phyloP scores from a whole-genome alignment of 208 protist genomes.

The Willaertia magna region DNA sequence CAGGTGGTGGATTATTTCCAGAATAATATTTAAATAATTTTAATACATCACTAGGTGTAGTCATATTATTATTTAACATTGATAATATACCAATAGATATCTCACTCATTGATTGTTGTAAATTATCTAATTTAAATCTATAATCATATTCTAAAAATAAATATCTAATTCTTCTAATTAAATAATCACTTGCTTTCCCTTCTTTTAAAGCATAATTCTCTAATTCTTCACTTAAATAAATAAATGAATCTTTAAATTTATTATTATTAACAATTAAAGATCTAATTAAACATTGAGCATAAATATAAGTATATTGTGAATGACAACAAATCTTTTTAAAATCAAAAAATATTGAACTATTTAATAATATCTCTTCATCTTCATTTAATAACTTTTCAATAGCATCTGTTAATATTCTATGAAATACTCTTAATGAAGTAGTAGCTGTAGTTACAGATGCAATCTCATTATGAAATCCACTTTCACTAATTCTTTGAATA shows the following conservation, averaged over 20 bases:
- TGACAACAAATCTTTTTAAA: slow-evolving; percentile 7
- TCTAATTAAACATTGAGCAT: background rate
- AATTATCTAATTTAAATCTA: background rate
- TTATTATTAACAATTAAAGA: background rate
- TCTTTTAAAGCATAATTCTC: background rate
- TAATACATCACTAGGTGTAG: background rate
- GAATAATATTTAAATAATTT: background rate
- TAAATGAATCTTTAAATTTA: background rate
- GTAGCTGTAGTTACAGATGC: background rate
- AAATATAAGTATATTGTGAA: background rate
- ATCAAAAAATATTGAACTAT: background rate
- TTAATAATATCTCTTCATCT: background rate
- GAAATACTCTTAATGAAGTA: background rate
- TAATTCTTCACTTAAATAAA: background rate
- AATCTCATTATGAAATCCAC: background rate
- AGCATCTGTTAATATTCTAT: slow-evolving; percentile 1
- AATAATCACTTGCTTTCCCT: background rate
- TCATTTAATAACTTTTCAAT: background rate
- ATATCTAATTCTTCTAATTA: background rate
- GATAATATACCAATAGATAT: background rate
- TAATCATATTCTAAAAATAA: background rate
- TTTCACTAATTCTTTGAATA: slow-evolving; percentile 7
- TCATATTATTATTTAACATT: background rate
- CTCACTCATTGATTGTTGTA: background rate
- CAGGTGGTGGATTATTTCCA: background rate